Percentiles rank a stretch among this genome's conserved stretches.
These are phyloP conservation scores for Aegilops speltoides DNA, from an alignment of 176 grass and related monocot species.

Conservation along the genomic window DNA sequence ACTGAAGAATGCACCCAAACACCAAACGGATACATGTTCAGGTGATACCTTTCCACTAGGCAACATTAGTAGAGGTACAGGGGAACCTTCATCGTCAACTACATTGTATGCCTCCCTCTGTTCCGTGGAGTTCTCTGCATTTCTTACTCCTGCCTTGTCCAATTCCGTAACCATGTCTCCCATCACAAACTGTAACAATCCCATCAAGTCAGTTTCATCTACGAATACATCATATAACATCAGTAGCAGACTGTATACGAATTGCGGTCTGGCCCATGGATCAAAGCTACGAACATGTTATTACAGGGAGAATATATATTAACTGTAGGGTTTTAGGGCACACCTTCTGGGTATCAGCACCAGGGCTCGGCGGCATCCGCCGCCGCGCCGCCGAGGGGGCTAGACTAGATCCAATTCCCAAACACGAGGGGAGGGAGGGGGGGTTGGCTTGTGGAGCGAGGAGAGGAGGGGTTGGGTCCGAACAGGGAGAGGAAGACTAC, in stretches of 20 bases:
- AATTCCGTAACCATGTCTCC: background rate
- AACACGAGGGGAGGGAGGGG: background rate
- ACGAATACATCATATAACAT: background rate
- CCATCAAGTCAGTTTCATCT: background rate
- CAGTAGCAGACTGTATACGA: background rate
- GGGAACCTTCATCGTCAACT: background rate
- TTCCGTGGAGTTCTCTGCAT: background rate
- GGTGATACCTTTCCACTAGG: constrained; percentile 14
- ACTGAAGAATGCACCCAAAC: background rate
- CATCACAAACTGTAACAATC: constrained; percentile 4
- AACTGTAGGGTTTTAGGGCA: background rate
- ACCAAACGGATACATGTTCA: constrained; percentile 1
- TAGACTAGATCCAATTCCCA: background rate
- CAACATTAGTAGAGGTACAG: background rate
- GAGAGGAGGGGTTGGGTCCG: background rate
- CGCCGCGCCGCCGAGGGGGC: background rate
- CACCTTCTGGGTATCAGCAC: background rate
- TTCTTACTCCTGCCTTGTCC: background rate
- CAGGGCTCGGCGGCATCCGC: background rate
- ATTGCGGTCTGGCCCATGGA: background rate
- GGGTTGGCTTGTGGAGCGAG: background rate
- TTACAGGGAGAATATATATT: background rate
- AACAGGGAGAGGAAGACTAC: background rate
- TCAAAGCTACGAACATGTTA: background rate
- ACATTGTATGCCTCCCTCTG: background rate